Conservation (phyloP, 2,329 filamentous ascomycete species). For the Alternaria metachromatica region DNA sequence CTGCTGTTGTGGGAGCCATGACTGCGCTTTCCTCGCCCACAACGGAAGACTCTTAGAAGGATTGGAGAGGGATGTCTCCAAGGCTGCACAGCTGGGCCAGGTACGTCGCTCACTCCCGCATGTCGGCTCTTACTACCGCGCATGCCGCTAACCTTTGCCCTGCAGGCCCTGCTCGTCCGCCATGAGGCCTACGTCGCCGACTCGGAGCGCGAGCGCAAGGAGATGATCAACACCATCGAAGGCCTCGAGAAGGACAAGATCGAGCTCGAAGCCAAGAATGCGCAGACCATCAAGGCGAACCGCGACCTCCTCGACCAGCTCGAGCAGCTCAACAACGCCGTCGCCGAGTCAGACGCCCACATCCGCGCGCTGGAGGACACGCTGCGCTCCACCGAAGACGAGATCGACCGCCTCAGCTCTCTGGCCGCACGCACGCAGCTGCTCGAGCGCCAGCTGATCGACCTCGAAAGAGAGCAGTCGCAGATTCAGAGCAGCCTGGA, state of each 20-base stretch:
- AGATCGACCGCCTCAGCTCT: slow-evolving; percentile 75
- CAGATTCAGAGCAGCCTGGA: slow-evolving; percentile 71
- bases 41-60: slow-evolving; percentile 79
- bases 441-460: slow-evolving; percentile 79
- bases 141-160: slow-evolving; percentile 70
- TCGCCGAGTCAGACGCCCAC: slow-evolving; percentile 79
- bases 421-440: slow-evolving; percentile 77
- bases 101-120: slow-evolving; percentile 59
- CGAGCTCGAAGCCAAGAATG: slow-evolving; percentile 76
- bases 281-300: slow-evolving; percentile 82
- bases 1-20: slow-evolving; percentile 85
- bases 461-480: slow-evolving; percentile 82
- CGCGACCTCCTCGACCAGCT: slow-evolving; percentile 80
- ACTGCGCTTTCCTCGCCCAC: slow-evolving; percentile 81
- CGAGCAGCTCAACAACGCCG: slow-evolving; percentile 80
- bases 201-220: slow-evolving; percentile 81
- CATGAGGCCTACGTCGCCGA: slow-evolving; percentile 96
- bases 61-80: slow-evolving; percentile 86
- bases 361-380: slow-evolving; percentile 79
- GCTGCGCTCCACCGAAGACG: slow-evolving; percentile 77
- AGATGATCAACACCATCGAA: slow-evolving; percentile 75
- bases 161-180: slow-evolving; percentile 86
- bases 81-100: slow-evolving; percentile 87
- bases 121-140: slow-evolving; percentile 23
- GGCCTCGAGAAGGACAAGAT: slow-evolving; percentile 75